Conservation (phyloP, 345 rosid species). For the Mangifera indica region DNA sequence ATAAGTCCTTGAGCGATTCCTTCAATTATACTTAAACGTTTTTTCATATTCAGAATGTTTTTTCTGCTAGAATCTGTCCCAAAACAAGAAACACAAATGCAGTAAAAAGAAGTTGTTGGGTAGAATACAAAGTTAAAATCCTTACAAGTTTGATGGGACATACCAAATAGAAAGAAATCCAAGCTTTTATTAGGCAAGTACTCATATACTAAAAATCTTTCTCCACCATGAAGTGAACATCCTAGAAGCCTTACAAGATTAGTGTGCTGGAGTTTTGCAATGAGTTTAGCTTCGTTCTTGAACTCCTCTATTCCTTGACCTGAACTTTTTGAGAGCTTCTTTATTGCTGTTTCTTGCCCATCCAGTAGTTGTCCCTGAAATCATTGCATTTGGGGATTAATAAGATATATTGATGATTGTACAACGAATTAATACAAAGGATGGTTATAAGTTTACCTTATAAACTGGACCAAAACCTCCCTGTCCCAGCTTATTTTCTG, state of each 20-base stretch:
- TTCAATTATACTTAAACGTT: conserved; percentile 10
- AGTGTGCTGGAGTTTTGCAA: conserved; percentile 6
- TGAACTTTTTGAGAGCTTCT: background rate
- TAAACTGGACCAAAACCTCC: conserved; percentile 9
- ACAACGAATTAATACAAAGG: too few species aligned
- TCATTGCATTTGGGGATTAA: background rate
- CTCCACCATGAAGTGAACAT: conserved; percentile 1
- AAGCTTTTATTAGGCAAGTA: conserved; percentile 8
- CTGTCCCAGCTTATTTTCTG: background rate
- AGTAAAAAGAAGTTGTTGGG: background rate
- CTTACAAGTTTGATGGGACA: background rate
- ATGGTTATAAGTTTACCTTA: background rate
- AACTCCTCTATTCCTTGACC: conserved; percentile 4
- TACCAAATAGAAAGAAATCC: conserved; percentile 7
- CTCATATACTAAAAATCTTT: background rate
- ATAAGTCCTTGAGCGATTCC: conserved; percentile 19
- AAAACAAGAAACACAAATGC: background rate
- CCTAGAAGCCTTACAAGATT: conserved; percentile 14
- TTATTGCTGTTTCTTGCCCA: background rate
- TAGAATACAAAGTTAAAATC: background rate
- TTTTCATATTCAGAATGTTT: background rate
- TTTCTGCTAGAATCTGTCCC: background rate
- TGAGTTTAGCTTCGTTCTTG: background rate
- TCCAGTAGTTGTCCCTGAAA: background rate
- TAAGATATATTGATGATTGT: too few species aligned